Evolutionary conservation across 345 rosid species (phyloP).

Genomic region (Bruguiera gymnorhiza): DNA sequence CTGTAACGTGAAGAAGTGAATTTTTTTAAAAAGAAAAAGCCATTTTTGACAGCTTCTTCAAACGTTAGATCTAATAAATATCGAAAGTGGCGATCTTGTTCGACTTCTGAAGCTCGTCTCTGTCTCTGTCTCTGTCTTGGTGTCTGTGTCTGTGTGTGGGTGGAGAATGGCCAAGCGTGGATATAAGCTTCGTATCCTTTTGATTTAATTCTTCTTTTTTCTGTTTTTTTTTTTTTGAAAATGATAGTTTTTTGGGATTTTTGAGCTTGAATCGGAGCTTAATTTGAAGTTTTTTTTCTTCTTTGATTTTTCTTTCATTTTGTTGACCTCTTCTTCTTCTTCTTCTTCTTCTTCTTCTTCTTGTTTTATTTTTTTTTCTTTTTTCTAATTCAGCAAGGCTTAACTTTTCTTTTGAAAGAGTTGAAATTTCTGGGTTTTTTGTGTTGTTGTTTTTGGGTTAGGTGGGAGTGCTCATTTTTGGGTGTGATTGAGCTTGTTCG

Average conservation of each 20-base stretch:
- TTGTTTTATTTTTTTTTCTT: neutral
- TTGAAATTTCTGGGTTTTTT: conserved; percentile 16
- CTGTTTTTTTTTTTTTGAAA: neutral
- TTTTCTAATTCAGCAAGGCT: neutral
- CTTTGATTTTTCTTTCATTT: neutral
- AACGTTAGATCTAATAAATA: neutral
- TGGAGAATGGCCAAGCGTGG: conserved; percentile 79
- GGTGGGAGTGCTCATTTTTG: neutral
- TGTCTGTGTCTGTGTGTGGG: neutral
- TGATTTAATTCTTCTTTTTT: conserved; percentile 1
- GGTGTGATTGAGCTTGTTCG: neutral
- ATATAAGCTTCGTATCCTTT: conserved; percentile 97
- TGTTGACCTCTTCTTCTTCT: too few relatives aligned
- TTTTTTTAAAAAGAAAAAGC: too few relatives aligned
- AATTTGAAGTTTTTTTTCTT: neutral
- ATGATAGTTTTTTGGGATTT: neutral
- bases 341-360: neutral
- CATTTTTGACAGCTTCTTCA: too few relatives aligned
- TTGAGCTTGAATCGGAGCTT: conserved; percentile 12
- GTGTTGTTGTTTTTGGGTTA: neutral
- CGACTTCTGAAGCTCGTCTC: neutral
- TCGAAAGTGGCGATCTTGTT: conserved; percentile 3
- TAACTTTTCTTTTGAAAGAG: neutral
- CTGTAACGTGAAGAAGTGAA: too few relatives aligned
- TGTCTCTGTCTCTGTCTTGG: too few relatives aligned